phyloP scores from a whole-genome alignment of 352 stramenopile genomes.

The Globisporangium yorkense region DNA sequence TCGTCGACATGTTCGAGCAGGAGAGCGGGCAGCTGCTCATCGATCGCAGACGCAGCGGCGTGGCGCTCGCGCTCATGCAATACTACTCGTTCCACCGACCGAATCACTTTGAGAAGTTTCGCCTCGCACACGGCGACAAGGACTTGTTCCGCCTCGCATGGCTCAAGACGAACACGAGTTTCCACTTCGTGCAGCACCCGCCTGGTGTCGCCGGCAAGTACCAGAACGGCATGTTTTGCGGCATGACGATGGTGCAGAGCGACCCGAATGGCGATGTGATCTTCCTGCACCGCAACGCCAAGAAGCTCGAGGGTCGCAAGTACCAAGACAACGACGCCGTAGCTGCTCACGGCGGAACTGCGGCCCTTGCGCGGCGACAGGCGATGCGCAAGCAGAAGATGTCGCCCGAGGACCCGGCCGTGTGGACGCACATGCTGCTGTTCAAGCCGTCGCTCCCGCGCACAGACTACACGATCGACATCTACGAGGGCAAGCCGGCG shows the following conservation, averaged over 20 bases:
- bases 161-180: constrained; percentile 58
- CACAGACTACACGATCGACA: constrained; percentile 45
- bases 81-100: constrained; percentile 61
- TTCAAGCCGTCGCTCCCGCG: constrained; percentile 43
- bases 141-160: constrained; percentile 76
- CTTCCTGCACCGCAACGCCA: constrained; percentile 71
- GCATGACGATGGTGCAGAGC: constrained; percentile 74
- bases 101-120: constrained; percentile 51
- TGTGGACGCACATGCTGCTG: constrained; percentile 63
- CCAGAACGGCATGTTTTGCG: constrained; percentile 43
- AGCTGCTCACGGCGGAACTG: constrained; percentile 29
- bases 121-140: constrained; percentile 67
- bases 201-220: constrained; percentile 39
- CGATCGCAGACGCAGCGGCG: constrained; percentile 27
- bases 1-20: constrained; percentile 77
- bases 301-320: constrained; percentile 56
- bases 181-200: constrained; percentile 54
- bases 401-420: constrained; percentile 32
- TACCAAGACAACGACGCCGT: constrained; percentile 31
- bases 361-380: background rate
- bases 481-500: constrained; percentile 26
- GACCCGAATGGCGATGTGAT: constrained; percentile 43
- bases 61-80: constrained; percentile 22
- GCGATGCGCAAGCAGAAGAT: constrained; percentile 2
- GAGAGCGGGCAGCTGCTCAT: constrained; percentile 75